Conservation (phyloP, 495 filamentous ascomycete genomes). For the Elasticomyces elasticus region DNA sequence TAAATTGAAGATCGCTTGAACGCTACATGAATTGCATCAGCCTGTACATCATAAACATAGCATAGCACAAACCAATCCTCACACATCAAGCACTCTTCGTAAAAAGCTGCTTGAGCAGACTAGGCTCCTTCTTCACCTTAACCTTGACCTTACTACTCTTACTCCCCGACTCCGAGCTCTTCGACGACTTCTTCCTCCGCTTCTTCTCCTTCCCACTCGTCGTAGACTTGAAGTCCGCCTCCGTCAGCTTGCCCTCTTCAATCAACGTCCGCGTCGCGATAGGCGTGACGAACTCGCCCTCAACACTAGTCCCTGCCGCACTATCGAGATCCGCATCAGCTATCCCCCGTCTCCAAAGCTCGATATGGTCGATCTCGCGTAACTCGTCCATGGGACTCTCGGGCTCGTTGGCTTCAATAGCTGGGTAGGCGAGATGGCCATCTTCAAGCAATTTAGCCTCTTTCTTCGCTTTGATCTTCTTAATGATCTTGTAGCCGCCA, state of each 20-base stretch:
- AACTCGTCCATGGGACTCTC: constrained; percentile 34
- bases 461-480: constrained; percentile 54
- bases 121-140: constrained; percentile 37
- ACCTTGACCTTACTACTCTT: constrained; percentile 26
- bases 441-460: constrained; percentile 45
- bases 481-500: constrained; percentile 94
- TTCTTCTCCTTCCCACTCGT: constrained; percentile 2
- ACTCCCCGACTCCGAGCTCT: constrained; percentile 15
- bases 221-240: constrained; percentile 28
- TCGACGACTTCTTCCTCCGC: neutral
- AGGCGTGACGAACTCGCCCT: constrained; percentile 78
- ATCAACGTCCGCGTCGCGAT: constrained; percentile 50
- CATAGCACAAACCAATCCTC: neutral
- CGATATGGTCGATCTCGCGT: constrained; percentile 51
- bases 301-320: constrained; percentile 54
- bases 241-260: constrained; percentile 29
- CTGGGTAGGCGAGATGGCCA: constrained; percentile 21
- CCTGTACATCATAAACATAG: neutral
- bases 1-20: neutral
- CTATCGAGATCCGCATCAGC: constrained; percentile 58
- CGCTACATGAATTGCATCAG: neutral
- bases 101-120: constrained; percentile 39
- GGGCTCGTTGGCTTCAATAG: constrained; percentile 37
- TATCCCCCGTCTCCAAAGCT: constrained; percentile 79
- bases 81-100: constrained; percentile 24